Percentiles rank a stretch among this genome's conserved stretches.
Conservation (phyloP, 306 rosid species). For the Crotalaria pallida region DNA sequence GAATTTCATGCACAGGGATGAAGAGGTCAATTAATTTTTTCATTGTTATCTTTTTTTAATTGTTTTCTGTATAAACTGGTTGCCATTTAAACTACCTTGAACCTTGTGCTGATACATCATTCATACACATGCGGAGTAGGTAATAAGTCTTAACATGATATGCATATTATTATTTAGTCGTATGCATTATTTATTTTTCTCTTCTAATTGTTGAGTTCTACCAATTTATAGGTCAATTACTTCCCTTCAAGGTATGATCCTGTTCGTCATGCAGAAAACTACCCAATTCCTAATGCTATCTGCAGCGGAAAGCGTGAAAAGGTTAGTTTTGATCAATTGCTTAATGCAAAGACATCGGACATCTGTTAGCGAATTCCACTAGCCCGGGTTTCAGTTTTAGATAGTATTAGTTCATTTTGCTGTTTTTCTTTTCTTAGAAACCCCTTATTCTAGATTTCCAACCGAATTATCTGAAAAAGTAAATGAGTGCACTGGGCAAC, state of each 20-base stretch:
- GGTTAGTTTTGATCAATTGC: slow-evolving; percentile 43
- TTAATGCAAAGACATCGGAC: not conserved
- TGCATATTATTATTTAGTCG: not conserved
- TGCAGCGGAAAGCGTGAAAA: slow-evolving; percentile 60
- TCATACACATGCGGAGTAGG: not conserved
- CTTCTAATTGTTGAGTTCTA: slow-evolving; percentile 10
- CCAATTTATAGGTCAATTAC: slow-evolving; percentile 63
- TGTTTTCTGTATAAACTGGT: not conserved
- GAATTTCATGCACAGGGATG: slow-evolving; percentile 95
- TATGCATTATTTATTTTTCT: not conserved
- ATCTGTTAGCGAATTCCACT: not conserved
- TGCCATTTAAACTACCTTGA: not conserved
- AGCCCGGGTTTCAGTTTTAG: not conserved
- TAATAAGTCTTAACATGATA: not conserved
- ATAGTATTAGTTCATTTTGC: not conserved
- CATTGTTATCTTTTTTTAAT: not conserved
- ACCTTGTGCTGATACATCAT: not conserved
- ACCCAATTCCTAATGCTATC: slow-evolving; percentile 56
- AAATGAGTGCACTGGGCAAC: not conserved
- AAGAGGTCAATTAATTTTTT: slow-evolving; percentile 47
- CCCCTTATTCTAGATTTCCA: not conserved
- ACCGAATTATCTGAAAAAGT: not conserved
- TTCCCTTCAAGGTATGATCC: slow-evolving; percentile 89
- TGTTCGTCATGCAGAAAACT: slow-evolving; percentile 71
- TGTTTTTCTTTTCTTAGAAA: not conserved